These are phyloP conservation scores for Phytophthora cactorum DNA, from an alignment of 352 stramenopile species.

Conservation along the genomic window DNA sequence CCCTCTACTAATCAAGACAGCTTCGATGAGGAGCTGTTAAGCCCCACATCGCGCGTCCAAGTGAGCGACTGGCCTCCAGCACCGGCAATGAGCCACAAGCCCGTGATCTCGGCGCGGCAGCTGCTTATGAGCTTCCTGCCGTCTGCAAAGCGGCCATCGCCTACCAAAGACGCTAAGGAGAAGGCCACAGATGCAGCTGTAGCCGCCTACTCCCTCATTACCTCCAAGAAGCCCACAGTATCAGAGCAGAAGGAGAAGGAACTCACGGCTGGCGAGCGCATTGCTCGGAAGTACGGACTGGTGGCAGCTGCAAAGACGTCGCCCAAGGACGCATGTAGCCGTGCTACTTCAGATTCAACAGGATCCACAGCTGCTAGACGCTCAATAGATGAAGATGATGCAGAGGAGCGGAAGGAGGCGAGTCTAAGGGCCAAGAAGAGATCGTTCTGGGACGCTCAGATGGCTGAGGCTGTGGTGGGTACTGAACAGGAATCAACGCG, in stretches of 20 bases:
- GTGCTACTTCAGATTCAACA: neutral
- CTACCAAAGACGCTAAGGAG: constrained; percentile 14
- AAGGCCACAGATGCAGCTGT: constrained; percentile 9
- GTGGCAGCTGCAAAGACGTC: constrained; percentile 21
- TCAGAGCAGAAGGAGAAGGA: constrained; percentile 17
- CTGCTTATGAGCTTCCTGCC: constrained; percentile 64
- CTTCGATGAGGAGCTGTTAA: constrained; percentile 25
- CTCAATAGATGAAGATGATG: constrained; percentile 3
- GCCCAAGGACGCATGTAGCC: constrained; percentile 12
- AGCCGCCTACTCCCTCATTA: constrained; percentile 23
- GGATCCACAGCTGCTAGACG: neutral
- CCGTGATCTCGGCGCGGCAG: constrained; percentile 65
- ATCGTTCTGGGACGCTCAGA: constrained; percentile 40
- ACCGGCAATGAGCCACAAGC: constrained; percentile 35
- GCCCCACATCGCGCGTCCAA: neutral
- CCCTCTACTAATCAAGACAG: constrained; percentile 21
- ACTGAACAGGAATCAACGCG: neutral
- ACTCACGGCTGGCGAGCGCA: constrained; percentile 54
- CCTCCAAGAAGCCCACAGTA: constrained; percentile 12
- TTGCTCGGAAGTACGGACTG: constrained; percentile 72
- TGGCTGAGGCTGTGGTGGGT: constrained; percentile 5
- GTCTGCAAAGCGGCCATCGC: constrained; percentile 14
- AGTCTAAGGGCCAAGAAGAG: constrained; percentile 28
- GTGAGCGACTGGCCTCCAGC: neutral
- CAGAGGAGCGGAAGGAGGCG: constrained; percentile 10